A percentile compares a stretch with the other conserved stretches of the same genome.
Evolutionary conservation across 2,329 filamentous ascomycete species (phyloP).

Genomic region (Chaetothyriales sp.): DNA sequence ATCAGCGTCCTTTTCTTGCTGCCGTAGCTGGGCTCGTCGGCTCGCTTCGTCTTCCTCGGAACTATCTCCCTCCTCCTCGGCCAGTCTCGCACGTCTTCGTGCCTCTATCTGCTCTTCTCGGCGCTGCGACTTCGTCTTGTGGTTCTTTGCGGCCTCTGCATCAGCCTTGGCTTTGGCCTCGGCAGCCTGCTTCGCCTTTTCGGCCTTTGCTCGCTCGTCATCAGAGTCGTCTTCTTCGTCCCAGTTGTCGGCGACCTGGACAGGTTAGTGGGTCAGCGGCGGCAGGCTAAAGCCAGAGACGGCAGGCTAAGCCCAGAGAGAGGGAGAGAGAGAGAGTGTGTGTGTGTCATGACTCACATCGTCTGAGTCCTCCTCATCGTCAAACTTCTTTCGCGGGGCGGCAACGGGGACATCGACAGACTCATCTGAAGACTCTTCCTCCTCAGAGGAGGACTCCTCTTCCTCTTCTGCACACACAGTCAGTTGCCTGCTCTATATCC

Average conservation of each 20-base stretch:
- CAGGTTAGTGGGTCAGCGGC: constrained; percentile 6
- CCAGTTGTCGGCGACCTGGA: constrained; percentile 85
- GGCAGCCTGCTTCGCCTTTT: constrained; percentile 71
- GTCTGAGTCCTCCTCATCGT: constrained; percentile 75
- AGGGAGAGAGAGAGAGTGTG: too few species aligned
- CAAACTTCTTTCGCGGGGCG: constrained; percentile 56
- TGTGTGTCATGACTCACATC: constrained; percentile 45
- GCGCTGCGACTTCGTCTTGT: constrained; percentile 79
- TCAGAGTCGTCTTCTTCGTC: constrained; percentile 95
- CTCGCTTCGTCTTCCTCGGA: constrained; percentile 62
- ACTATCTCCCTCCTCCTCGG: constrained; percentile 42
- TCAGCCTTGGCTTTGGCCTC: constrained; percentile 83
- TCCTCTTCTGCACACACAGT: constrained; percentile 27
- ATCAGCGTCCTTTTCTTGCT: constrained; percentile 75
- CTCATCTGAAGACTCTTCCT: constrained; percentile 21
- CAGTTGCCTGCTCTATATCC: not conserved
- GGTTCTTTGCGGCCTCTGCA: constrained; percentile 72
- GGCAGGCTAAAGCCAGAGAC: not conserved
- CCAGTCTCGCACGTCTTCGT: constrained; percentile 38
- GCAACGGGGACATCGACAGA: constrained; percentile 26
- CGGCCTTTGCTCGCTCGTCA: constrained; percentile 86
- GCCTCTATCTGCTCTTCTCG: constrained; percentile 64
- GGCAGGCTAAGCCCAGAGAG: not conserved
- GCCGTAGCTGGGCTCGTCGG: constrained; percentile 59
- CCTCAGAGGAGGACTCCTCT: constrained; percentile 39